Base-by-base conservation (phyloP, 768 basidiomycete species). In the Russula dissimulans region DNA sequence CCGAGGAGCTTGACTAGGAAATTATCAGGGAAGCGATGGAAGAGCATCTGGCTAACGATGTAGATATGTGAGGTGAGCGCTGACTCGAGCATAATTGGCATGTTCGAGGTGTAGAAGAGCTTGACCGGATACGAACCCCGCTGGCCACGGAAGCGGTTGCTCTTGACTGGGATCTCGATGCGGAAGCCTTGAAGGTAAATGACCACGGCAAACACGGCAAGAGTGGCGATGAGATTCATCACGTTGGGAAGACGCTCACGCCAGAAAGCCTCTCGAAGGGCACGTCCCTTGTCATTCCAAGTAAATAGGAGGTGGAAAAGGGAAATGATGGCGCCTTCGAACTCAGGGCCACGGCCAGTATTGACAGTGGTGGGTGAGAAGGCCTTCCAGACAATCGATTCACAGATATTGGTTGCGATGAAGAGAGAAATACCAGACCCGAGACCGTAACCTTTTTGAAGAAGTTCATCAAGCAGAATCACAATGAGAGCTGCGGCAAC, bases 361-460 rank as follows among this genome's bases (percentile, higher is more conserved):
- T 98, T 98, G 75, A 98, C 76, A 48, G 97, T 97, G 22, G 93
- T 98, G 10, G 97, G 97, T 1, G 92, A 95, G 77, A 99, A 98
- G 1, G 95, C 97, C 71, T 99, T 99, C 95, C 95, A 99, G 71
- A 98, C 85, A 77, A 99, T 98, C 64, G 89, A 91, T 74, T 99
- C 97, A 74, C 95, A 98, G 68, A 99, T 98, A 80, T 98, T 99
- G 77, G 97, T 98, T 4, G 95, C 97, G 68, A 98, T 97, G 82
- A 98, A 98, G 59, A 98, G 87, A 59, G 94, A 95, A 74, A 99
- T 97, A 64, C 97, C 97, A 5, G 92, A 95, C 59, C 97, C 97
- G 64, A 98, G 91, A 71, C 97, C 95, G 73, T 99, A 98, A 45
- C 95, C 97, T 72, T 98, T 98, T 69, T 97, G 95, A 66, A 99